These are phyloP conservation scores for Fraxinus platypoda DNA, from an alignment of 305 asterid species.

Conservation along the genomic window DNA sequence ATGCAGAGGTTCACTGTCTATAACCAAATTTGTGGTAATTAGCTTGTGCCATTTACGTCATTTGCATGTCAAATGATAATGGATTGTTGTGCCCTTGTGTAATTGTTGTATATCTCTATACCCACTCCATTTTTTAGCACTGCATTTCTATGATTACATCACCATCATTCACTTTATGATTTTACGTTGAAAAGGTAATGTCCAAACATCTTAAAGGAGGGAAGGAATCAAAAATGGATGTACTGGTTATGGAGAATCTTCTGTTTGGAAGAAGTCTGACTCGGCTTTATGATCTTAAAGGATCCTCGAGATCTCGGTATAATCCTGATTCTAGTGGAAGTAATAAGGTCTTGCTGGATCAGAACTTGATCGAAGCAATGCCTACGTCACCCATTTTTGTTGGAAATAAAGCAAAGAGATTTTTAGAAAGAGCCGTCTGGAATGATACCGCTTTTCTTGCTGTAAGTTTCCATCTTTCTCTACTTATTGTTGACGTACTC, in stretches of 20 bases:
- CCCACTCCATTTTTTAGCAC: not conserved
- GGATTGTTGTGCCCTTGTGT: not conserved
- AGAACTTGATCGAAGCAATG: slow-evolving; percentile 89
- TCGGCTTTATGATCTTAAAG: slow-evolving; percentile 84
- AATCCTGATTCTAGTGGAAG: slow-evolving; percentile 78
- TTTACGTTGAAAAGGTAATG: slow-evolving; percentile 42
- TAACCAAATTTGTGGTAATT: not conserved
- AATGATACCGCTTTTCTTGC: slow-evolving; percentile 84
- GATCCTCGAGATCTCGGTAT: slow-evolving; percentile 74
- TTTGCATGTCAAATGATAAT: not conserved
- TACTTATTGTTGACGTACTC: not conserved
- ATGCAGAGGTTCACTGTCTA: not conserved
- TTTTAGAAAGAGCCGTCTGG: slow-evolving; percentile 87
- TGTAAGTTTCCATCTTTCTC: slow-evolving; percentile 45
- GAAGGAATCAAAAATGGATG: slow-evolving; percentile 77
- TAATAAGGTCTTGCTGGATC: slow-evolving; percentile 76
- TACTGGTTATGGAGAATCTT: slow-evolving; percentile 87
- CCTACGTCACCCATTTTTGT: slow-evolving; percentile 87
- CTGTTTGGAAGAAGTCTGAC: slow-evolving; percentile 67
- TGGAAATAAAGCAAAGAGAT: slow-evolving; percentile 71
- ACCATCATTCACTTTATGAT: slow-evolving; percentile 18
- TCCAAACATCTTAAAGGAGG: slow-evolving; percentile 75
- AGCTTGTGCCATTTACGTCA: not conserved
- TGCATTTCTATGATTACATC: not conserved
- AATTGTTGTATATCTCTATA: not conserved